Base-by-base conservation (phyloP, 2,329 filamentous ascomycete genomes). In the Curvularia verruculosa region DNA sequence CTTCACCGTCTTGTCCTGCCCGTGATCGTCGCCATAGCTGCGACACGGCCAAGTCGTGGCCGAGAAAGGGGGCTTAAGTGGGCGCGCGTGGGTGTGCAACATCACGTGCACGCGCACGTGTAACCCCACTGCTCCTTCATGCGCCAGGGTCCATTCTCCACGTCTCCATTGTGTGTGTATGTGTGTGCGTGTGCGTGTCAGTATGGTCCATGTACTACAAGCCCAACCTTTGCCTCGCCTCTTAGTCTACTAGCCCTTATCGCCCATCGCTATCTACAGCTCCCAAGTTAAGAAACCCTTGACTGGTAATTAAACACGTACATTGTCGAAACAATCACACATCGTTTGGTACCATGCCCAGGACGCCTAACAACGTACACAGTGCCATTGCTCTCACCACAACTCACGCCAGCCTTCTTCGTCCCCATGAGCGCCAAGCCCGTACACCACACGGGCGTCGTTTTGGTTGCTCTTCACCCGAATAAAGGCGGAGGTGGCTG, bases 21-120 rank as follows among this genome's bases (percentile, higher is more conserved):
- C 13, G 31, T 45, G 13, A 18, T n/a, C 23, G 34, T 3, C 34
- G 34, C 34, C 34, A 7, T n/a, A 6, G 34, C 34, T 36, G 34
- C 34, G 43, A 45, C 10, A 13, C 24, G 5, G 10, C 26, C 24
- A 45, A 18, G 24, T 45, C 26, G 18, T 18, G 31, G 15, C 23
- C n/a, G 28, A 37, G 45, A 48, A 48, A 37, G 45, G 45, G 45
- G 45, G 28, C 8, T 19, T 21, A 12, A 26, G 45, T 48, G 45
- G 31, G 23, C 34, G 31, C 45, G 5, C 21, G 45, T 48, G 45
- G 31, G 23, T 23, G 31, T 31, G 5, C 21, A 37, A 19, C 15
- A 21, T 48, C 45, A 48, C 45, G 45, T 48, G 45, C 45, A 48
- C 31, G 8, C 19, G 29, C 21, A 48, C 45, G 31, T 48, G 29